Evolutionary conservation across 2,329 filamentous ascomycete species (phyloP).

Genomic region (Rasamsonia emersonii): DNA sequence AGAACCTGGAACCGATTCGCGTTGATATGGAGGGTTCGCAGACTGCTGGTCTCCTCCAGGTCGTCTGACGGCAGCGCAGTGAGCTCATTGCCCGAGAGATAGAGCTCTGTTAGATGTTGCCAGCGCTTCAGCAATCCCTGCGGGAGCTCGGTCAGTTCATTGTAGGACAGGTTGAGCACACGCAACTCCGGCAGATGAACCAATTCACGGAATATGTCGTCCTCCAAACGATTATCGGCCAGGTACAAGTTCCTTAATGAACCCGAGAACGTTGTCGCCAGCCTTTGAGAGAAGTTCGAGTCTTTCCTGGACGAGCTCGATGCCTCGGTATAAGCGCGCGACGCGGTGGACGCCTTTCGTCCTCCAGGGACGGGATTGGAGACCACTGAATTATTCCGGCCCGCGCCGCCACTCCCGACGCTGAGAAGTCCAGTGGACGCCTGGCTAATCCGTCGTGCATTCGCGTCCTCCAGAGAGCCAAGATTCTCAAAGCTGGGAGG

Average conservation of each 20-base stretch:
- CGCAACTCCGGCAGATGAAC: slow-evolving; percentile 73
- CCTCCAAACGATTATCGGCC: slow-evolving; percentile 87
- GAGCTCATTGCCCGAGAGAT: slow-evolving; percentile 89
- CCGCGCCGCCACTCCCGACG: slow-evolving; percentile 57
- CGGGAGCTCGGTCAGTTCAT: slow-evolving; percentile 86
- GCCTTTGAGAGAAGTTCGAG: slow-evolving; percentile 70
- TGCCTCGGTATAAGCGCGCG: slow-evolving; percentile 53
- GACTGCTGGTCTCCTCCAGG: slow-evolving; percentile 75
- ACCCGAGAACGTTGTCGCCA: slow-evolving; percentile 78
- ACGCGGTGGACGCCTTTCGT: slow-evolving; percentile 78
- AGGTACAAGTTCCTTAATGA: slow-evolving; percentile 78
- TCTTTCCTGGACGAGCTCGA: slow-evolving; percentile 66
- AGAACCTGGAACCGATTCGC: slow-evolving; percentile 96
- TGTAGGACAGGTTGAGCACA: slow-evolving; percentile 89
- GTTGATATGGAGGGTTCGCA: slow-evolving; percentile 91
- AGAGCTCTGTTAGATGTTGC: slow-evolving; percentile 83
- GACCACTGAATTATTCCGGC: slow-evolving; percentile 72
- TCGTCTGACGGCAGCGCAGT: slow-evolving; percentile 89
- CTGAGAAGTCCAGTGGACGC: slow-evolving; percentile 68
- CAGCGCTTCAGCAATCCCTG: slow-evolving; percentile 79
- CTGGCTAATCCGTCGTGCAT: slow-evolving; percentile 70
- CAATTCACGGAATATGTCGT: slow-evolving; percentile 91
- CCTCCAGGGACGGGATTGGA: slow-evolving; percentile 70
- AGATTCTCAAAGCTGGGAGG: slow-evolving; percentile 74
- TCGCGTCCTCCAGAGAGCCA: slow-evolving; percentile 54